phyloP scores from a whole-genome alignment of 1,284 basidiomycete species.

The Apiotrichum montevideense region DNA sequence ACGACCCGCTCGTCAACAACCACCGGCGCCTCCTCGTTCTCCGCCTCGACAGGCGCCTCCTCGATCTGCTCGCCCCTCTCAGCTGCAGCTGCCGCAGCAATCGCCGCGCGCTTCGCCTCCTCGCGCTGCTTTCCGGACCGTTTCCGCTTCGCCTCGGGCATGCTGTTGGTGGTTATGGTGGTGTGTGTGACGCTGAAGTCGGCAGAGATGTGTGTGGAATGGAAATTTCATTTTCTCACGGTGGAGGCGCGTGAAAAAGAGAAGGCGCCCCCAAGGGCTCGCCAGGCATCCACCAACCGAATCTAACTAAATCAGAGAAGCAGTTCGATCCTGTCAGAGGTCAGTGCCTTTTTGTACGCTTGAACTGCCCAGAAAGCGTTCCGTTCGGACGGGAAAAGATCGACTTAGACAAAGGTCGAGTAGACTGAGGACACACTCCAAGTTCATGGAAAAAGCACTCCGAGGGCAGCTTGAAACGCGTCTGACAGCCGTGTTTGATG shows the following conservation, averaged over 20 bases:
- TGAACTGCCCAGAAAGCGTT: not conserved
- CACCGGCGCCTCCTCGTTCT: not conserved
- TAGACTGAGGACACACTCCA: too few relatives aligned
- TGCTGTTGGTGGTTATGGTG: slow-evolving; percentile 3
- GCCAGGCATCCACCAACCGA: too few relatives aligned
- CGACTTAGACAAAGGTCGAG: too few relatives aligned
- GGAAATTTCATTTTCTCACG: slow-evolving; percentile 18
- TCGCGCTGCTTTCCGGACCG: slow-evolving; percentile 44
- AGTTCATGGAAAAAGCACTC: too few relatives aligned
- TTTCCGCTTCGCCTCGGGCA: slow-evolving; percentile 35
- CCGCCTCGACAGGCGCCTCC: not conserved
- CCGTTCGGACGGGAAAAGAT: too few relatives aligned
- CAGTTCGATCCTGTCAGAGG: not conserved
- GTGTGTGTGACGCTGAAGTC: slow-evolving; percentile 2
- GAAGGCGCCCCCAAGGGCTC: too few relatives aligned
- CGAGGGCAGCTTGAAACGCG: too few relatives aligned
- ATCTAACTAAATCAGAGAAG: not conserved
- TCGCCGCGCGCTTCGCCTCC: slow-evolving; percentile 37
- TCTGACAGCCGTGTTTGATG: too few relatives aligned
- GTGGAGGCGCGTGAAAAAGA: not conserved
- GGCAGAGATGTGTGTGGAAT: not conserved
- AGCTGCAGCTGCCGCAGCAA: slow-evolving; percentile 16
- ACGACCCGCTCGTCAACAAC: not conserved
- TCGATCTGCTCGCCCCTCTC: slow-evolving; percentile 12
- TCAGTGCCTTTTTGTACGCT: not conserved